Evolutionary conservation across 2,329 filamentous ascomycete species (phyloP), one percentile per base, ranked within the genome.

Genomic region (Fusarium ramigenum): DNA sequence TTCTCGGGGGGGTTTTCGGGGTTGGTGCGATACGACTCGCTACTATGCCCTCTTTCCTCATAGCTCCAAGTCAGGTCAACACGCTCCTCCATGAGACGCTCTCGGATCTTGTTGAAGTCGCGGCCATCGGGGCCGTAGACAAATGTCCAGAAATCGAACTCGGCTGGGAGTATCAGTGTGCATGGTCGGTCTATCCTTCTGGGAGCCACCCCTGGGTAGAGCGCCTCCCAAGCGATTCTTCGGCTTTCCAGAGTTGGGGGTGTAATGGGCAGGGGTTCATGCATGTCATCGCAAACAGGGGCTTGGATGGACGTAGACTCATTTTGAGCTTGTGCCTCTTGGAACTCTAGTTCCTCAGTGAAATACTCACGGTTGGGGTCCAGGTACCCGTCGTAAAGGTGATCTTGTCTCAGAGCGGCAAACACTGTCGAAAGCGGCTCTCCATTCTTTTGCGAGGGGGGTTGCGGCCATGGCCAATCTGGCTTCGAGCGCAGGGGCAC

Each of bases 401-500:
- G 9, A 19, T 37, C 36, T 9, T 53, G 8, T 39, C 10, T 30
- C 36, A 37, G 36, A 37, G 18, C n/a, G 34, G 7, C n/a, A n/a
- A 37, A 39, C 7, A 21, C 23, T 21, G 12, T 21, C 11, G 50
- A 39, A 15, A 5, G 18, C 15, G 5, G 6, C 34, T 53, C 50
- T 10, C 16, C 34, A 15, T 15, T 14, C 23, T 28, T n/a, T 9
- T 4, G 32, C 18, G 14, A 14, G 11, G 36, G 23, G 16, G 19
- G 37, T 16, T 4, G 16, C 9, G 36, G 5, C 52, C 37, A 56
- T 15, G 37, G 52, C 52, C 52, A 56, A 23, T 1, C 19, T 8
- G 37, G 21, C 15, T 16, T 28, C 25, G 15, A 21, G 5, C 12
- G 3, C 0, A 2, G 15, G 23, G 1, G 25, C 5, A 30, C 3